Base-by-base conservation (phyloP, 176 grass and related monocot genomes). In the Avena atlantica region DNA sequence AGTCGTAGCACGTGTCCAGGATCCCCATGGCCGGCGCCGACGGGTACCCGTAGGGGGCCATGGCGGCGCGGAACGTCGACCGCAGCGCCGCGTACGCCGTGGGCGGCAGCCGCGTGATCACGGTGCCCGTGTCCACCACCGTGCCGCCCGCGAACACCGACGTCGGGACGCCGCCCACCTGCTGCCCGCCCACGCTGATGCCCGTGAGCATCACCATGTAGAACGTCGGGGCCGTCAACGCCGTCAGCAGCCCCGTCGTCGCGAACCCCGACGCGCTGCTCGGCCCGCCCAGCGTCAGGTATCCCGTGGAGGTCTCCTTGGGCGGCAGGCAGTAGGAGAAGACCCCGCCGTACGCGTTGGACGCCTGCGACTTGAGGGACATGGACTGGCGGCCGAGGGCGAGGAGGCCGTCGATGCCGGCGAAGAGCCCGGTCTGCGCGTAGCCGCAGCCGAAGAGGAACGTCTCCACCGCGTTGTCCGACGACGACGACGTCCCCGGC, bases 301-400 rank as follows among this genome's bases (percentile, higher is more conserved):
- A 96, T 27, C 97, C 97, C 15, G 80, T 62, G 15, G 85, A 83
- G 69, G 64, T 90, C 51, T 70, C 66, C 44, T 71, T 87, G 34
- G 94, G 74, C 12, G 96, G 96, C 57, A 99, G 89, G 90, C 97
- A 96, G 87, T 99, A 99, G 4, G 94, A 83, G 85, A 99, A 99
- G 66, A 89, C 87, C 1, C 97, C 87, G 11, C 90, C 90, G 69
- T 96, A 99, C 9, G 74, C 55, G 12, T 2, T 12, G 9, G 72
- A 51, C 20, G 94, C 79, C 89, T 99, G 97, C 10, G 91, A 80
- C 67, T 90, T 89, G 1, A 99, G 81, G 9, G 97, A 99, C 56
- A 21, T 11, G 5, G 6, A 3, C 80, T 75, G 66, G 12, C 94
- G 87, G 15, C 94, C 97, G 47, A 99, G 89, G n/a, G 90, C 97